Conservation (phyloP, 352 stramenopile genomes). For the Thalassiosira livingstoniorum region DNA sequence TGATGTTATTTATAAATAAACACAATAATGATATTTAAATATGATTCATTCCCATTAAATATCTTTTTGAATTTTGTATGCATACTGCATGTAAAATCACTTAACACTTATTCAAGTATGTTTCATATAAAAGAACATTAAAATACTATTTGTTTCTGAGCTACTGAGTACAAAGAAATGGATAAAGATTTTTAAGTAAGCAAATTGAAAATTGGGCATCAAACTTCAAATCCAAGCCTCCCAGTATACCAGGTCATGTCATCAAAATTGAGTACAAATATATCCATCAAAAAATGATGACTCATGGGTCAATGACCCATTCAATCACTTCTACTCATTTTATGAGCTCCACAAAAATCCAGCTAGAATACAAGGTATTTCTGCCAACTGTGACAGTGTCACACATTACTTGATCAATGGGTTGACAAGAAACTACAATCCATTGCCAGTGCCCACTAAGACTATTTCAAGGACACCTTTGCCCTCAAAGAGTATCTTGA, state of each 20-base stretch:
- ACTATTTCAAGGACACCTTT: constrained; percentile 51
- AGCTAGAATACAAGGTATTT: neutral
- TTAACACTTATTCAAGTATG: too few species aligned
- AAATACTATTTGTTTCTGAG: too few species aligned
- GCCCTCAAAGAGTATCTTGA: constrained; percentile 20
- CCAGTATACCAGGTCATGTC: too few species aligned
- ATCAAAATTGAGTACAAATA: neutral
- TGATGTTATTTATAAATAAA: too few species aligned
- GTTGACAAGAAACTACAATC: constrained; percentile 22
- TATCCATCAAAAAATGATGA: constrained; percentile 4
- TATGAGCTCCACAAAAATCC: constrained; percentile 37
- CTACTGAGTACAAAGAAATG: too few species aligned
- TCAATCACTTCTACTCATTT: constrained; percentile 40
- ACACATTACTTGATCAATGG: constrained; percentile 20
- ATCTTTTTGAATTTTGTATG: too few species aligned
- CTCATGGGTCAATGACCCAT: constrained; percentile 10
- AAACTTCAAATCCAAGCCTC: neutral
- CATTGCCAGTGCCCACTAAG: constrained; percentile 9
- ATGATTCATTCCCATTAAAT: too few species aligned
- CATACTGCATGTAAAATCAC: too few species aligned
- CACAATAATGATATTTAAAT: too few species aligned
- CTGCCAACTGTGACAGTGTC: constrained; percentile 17
- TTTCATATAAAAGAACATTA: too few species aligned
- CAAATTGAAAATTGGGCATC: constrained; percentile 8
- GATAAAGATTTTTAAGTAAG: too few species aligned